These are phyloP conservation scores for Sambucus nigra DNA, from an alignment of 129 eudicot genomes.

Conservation along the genomic window DNA sequence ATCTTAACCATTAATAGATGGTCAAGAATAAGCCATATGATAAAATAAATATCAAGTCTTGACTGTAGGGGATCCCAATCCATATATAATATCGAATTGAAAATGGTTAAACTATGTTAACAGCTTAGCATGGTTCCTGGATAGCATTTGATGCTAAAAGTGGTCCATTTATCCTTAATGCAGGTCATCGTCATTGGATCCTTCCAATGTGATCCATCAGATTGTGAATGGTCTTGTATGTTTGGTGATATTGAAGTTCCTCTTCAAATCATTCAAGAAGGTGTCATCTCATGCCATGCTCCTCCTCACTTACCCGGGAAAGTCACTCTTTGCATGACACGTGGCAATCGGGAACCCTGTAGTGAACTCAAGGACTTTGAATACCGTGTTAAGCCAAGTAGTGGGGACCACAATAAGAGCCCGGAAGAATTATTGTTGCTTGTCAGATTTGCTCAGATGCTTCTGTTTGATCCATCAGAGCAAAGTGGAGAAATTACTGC, in stretches of 20 bases:
- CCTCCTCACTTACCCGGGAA: constrained; percentile 71
- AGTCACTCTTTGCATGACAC: constrained; percentile 64
- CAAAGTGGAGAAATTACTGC: constrained; percentile 30
- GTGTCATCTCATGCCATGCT: constrained; percentile 73
- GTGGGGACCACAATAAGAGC: constrained; percentile 17
- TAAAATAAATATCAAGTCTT: no score
- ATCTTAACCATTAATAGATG: no score
- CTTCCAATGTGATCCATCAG: constrained; percentile 54
- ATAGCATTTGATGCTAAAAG: no score
- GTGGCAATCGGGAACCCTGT: constrained; percentile 78
- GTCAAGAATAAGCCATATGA: no score
- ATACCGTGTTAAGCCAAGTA: constrained; percentile 40
- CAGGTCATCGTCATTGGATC: constrained; percentile 82
- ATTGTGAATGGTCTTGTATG: constrained; percentile 67
- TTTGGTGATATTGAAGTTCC: constrained; percentile 93
- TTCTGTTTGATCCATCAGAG: constrained; percentile 30
- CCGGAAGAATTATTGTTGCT: constrained; percentile 69
- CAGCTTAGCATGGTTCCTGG: no score
- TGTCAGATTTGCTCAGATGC: constrained; percentile 63
- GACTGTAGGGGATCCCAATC: no score
- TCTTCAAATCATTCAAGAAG: constrained; percentile 62
- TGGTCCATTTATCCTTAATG: no score
- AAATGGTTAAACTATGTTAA: no score
- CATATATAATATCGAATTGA: no score
- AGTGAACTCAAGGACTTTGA: constrained; percentile 94